Base-by-base conservation (phyloP, 768 basidiomycete species). In the Psilocybe azurescens region DNA sequence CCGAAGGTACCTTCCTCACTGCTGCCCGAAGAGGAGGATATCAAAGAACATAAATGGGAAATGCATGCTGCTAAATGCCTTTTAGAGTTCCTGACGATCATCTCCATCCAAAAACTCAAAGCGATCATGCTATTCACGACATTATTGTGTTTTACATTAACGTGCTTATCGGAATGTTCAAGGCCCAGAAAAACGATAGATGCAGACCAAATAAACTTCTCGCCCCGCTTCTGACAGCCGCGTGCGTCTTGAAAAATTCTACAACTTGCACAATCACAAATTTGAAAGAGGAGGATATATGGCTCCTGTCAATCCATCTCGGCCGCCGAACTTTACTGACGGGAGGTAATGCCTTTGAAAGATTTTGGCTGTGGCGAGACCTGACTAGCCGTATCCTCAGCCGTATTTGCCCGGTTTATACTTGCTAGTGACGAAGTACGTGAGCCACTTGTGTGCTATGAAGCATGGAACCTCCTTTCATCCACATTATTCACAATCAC, bases 391-490 rank as follows among this genome's bases (percentile, higher is more conserved):
- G 2, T 5, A 36, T 44, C 33, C 7, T 30, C 16, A 72, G 71
- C 60, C 9, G 59, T 60, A 33, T 68, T 73, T 36, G 61, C 73
- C 11, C 64, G 63, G 36, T 72, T 70, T 56, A 18, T 72, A 1
- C 36, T 71, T 49, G 29, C 53, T 72, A 36, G 59, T 70, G 14
- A 55, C 65, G 58, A 59, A 24, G 32, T 74, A 13, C 62, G 69
- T 46, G 79, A 79, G 53, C 64, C 79, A 2, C 69, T 87, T 32
- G 70, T 73, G 41, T 75, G 75, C 59, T 74, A 79, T 9, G 88
- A 89, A 67, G 79, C 81, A 49, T 87, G 86, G 83, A 76, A 83
- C 49, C 79, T 83, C 67, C 69, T 91, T 55, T 72, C 83, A 30
- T 83, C 86, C 56, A 72, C 77, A 1, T 67, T 86, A 5, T 65